These are phyloP conservation scores for Myxozyma udenii DNA, from an alignment of 805 yeast species.

Conservation along the genomic window DNA sequence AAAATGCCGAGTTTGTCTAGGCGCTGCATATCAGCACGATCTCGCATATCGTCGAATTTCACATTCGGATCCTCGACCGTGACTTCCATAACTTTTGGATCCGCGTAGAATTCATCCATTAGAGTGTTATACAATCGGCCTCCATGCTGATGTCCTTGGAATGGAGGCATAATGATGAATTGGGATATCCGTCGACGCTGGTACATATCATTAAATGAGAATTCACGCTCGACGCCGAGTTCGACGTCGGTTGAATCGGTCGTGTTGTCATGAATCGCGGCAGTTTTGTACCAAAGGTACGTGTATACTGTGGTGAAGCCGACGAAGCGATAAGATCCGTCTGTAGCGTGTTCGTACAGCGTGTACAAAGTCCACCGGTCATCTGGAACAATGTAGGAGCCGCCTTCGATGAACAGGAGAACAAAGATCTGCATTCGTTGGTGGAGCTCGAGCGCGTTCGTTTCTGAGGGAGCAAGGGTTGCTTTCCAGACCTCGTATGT, in stretches of 20 bases:
- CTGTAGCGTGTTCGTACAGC: constrained; percentile 39
- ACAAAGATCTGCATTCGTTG: constrained; percentile 74
- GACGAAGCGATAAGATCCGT: constrained; percentile 46
- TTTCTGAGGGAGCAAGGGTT: constrained; percentile 46
- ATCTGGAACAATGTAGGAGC: constrained; percentile 73
- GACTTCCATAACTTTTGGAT: constrained; percentile 58
- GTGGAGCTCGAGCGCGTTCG: constrained; percentile 43
- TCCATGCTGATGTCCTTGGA: constrained; percentile 74
- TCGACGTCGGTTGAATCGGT: neutral
- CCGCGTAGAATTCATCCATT: constrained; percentile 53
- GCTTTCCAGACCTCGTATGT: constrained; percentile 54
- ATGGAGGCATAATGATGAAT: constrained; percentile 78
- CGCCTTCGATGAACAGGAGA: constrained; percentile 87
- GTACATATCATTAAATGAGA: constrained; percentile 7
- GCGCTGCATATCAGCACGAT: constrained; percentile 67
- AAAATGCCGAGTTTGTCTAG: constrained; percentile 37
- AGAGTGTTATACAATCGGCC: constrained; percentile 56
- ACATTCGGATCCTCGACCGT: constrained; percentile 95
- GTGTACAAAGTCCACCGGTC: constrained; percentile 76
- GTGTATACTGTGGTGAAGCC: constrained; percentile 84
- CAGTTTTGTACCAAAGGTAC: constrained; percentile 71
- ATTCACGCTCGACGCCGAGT: constrained; percentile 11
- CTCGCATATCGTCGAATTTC: constrained; percentile 85
- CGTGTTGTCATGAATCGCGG: constrained; percentile 47
- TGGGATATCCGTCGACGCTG: constrained; percentile 79